Base-by-base conservation (phyloP, 1,139 yeast genomes). In the Scheffersomyces segobiensis region DNA sequence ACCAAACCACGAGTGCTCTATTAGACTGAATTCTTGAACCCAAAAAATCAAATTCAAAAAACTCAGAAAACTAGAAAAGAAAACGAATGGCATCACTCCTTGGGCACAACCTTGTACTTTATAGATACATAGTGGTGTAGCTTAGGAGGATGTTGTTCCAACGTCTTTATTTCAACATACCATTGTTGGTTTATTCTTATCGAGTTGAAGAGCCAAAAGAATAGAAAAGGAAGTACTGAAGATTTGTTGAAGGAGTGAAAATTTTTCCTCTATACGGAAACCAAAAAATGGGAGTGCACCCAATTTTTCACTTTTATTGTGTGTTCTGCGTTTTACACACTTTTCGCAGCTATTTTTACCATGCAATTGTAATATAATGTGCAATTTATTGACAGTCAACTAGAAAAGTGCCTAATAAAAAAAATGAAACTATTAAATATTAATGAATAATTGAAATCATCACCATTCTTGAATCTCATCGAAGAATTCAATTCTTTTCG, bases 51-150 rank as follows among this genome's bases (percentile, higher is more conserved):
- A 20, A 48, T 48, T 19, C 50, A 20, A 10, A 24, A 24, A 19
- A 17, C 26, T 48, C 26, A n/a, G 24, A 54, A 50, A 46, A 39
- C 32, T 42, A 55, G 42, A 53, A 57, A 59, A 58, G 62, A 63
- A 60, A 59, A 62, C 59, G 65, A 68, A 66, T 63, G 65, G 68
- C 76, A 72, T 64, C 77, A 71, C 77, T 70, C 76, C 76, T 65
- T 65, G 75, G 65, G 72, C 77, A 73, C 76, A 72, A 71, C 74
- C 72, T 64, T 62, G 57, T 57, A 57, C 60, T 64, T 63, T 60
- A 53, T 50, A 54, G 60, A 61, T 60, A 60, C 56, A 48, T 48
- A 57, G 65, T 61, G 67, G 63, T 59, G 59, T 63, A 60, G 60
- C 65, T 59, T 61, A 65, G 72, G 71, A 71, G 71, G 74, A 71